A percentile compares a stretch with the other conserved stretches of the same genome.
Evolutionary conservation across 1,284 basidiomycete species (phyloP).

Genomic region (Rhodotorula mucilaginosa): DNA sequence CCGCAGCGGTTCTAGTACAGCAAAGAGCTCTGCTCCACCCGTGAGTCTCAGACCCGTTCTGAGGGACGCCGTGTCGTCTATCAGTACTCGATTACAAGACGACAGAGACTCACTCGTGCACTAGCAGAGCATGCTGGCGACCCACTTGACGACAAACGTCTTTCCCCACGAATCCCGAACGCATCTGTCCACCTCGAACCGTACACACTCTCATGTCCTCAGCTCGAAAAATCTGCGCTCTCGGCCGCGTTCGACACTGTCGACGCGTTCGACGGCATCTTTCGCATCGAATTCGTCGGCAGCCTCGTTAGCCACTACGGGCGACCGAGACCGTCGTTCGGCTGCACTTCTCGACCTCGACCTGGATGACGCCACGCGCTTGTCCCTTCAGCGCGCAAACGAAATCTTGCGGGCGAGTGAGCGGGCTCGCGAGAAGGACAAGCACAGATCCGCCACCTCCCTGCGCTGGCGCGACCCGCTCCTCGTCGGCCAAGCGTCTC

Average conservation of each 20-base stretch:
- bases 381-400: constrained; percentile 17
- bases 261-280: constrained; percentile 8
- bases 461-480: constrained; percentile 9
- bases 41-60: too few species aligned
- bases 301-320: neutral
- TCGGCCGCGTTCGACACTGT: constrained; percentile 11
- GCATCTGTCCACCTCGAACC: neutral
- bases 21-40: too few species aligned
- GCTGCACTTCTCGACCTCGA: constrained; percentile 16
- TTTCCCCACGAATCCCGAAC: neutral
- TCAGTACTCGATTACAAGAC: too few species aligned
- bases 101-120: too few species aligned
- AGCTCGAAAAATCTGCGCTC: neutral
- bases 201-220: neutral
- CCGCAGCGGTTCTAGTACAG: too few species aligned
- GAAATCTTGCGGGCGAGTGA: constrained; percentile 19
- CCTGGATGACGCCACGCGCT: constrained; percentile 5
- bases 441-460: neutral
- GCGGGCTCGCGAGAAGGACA: constrained; percentile 16
- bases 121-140: too few species aligned
- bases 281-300: constrained; percentile 4
- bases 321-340: constrained; percentile 7
- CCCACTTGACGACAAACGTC: too few species aligned
- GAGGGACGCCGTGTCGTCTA: too few species aligned
- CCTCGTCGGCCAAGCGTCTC: neutral